Percentiles rank a stretch among this genome's conserved stretches.
phyloP scores from a whole-genome alignment of 768 basidiomycete species.

The Kwoniella shandongensis region DNA sequence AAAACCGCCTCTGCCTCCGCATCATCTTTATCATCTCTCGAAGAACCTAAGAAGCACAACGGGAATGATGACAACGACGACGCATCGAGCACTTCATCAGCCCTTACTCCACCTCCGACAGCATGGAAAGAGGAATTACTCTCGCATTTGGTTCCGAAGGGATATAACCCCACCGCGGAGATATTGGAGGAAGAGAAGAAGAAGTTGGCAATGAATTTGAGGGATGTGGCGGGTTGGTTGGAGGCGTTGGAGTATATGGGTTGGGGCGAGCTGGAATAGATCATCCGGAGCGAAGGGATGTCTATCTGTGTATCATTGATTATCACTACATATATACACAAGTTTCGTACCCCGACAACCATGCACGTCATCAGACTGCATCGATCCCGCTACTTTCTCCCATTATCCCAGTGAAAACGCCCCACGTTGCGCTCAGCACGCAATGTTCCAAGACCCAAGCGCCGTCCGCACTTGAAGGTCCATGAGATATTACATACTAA shows the following conservation, averaged over 20 bases:
- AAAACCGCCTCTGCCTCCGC: neutral
- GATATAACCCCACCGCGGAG: constrained; percentile 20
- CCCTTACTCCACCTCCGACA: constrained; percentile 6
- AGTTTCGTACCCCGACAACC: neutral
- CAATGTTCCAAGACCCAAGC: no score
- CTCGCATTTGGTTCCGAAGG: constrained; percentile 6
- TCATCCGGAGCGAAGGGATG: no score
- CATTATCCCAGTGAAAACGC: no score
- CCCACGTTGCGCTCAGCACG: no score
- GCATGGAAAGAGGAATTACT: constrained; percentile 15
- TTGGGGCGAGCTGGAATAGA: constrained; percentile 21
- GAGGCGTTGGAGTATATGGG: constrained; percentile 41
- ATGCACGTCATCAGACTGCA: no score
- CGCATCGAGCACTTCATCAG: constrained; percentile 9
- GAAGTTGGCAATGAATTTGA: constrained; percentile 16
- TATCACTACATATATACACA: neutral
- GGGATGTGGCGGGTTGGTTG: constrained; percentile 30
- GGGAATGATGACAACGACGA: constrained; percentile 10
- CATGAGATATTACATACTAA: no score
- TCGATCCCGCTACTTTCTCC: no score
- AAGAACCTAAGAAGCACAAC: neutral
- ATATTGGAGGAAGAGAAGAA: constrained; percentile 23
- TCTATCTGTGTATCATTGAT: no score
- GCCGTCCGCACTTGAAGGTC: no score
- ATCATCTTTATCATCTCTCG: constrained; percentile 1